Base-by-base conservation (phyloP, 1,139 yeast species). In the Suhomyces wounanorum region DNA sequence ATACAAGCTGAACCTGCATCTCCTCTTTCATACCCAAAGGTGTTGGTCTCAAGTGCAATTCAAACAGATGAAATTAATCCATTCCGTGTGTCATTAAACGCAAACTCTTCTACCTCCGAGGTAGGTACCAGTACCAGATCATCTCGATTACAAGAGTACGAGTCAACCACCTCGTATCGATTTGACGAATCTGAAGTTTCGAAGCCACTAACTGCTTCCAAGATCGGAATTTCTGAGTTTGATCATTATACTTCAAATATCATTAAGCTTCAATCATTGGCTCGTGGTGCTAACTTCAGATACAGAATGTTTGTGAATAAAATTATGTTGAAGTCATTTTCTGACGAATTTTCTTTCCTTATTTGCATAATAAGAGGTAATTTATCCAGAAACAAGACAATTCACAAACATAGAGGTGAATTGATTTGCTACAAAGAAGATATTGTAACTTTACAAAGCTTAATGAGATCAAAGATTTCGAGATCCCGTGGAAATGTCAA, bases 261-360 rank as follows among this genome's bases (percentile, higher is more conserved):
- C 41, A 62, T 75, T 61, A 68, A 70, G 51, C 70, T 87, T 30
- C 94, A 87, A 63, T 78, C 90, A 0, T 67, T 84, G 30, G 77
- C 87, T 8, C 73, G 88, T 57, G 94, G 92, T 26, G 85, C 88
- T 1, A 74, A 81, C 48, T 70, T 82, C 54, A 75, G 95, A 45
- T 87, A 84, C 63, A 69, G 69, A 26, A 73, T 85, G 72, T 85
- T 83, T 65, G 86, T 86, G 39, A 79, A 81, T 58, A 78, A 74
- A 51, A 82, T 83, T 54, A 79, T 84, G 76, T 62, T 85, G 37
- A 80, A 79, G 56, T 82, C 85, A 3, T 81, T 78, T 56, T 70
- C 73, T 4, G 80, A 77, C 18, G 82, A 79, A 52, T 66, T 83
- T 33, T 69, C 69, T 5, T 53, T 52, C 10, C 66, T 77, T 31